A percentile compares a stretch with the other conserved stretches of the same genome.
Conservation (phyloP, 169 alveolate species). For the Hepatocystis sp. region DNA sequence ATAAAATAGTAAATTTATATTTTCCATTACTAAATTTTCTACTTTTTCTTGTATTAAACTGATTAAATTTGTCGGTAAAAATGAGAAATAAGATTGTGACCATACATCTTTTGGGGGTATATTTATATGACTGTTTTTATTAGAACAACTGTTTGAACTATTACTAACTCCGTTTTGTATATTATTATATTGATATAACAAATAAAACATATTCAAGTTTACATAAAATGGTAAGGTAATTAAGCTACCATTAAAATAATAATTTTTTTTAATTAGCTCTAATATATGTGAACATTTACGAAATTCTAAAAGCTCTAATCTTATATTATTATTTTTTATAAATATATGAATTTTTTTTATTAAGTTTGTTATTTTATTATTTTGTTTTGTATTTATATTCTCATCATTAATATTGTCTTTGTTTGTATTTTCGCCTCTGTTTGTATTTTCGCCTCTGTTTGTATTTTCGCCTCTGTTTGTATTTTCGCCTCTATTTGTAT, state of each 20-base stretch:
- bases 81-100: too few relatives aligned
- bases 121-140: neutral
- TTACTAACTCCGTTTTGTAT: neutral
- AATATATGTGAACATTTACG: slow-evolving; percentile 15
- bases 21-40: slow-evolving; percentile 8
- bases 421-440: neutral
- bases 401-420: neutral
- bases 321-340: slow-evolving; percentile 15
- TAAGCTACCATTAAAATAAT: slow-evolving; percentile 35
- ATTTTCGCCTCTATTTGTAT: too few relatives aligned
- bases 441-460: neutral
- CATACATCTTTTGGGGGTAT: too few relatives aligned
- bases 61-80: neutral
- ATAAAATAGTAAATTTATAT: slow-evolving; percentile 22
- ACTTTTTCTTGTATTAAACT: slow-evolving; percentile 13
- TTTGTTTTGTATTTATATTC: neutral
- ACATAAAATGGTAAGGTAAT: slow-evolving; percentile 46
- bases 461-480: too few relatives aligned
- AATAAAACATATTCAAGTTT: neutral
- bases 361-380: neutral
- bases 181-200: neutral
- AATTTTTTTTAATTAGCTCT: slow-evolving; percentile 11
- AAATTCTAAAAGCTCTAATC: slow-evolving; percentile 45
- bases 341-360: slow-evolving; percentile 4
- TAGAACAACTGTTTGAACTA: neutral